Evolutionary conservation across 805 yeast species (phyloP).

Genomic region (Kuraishia ogatae): DNA sequence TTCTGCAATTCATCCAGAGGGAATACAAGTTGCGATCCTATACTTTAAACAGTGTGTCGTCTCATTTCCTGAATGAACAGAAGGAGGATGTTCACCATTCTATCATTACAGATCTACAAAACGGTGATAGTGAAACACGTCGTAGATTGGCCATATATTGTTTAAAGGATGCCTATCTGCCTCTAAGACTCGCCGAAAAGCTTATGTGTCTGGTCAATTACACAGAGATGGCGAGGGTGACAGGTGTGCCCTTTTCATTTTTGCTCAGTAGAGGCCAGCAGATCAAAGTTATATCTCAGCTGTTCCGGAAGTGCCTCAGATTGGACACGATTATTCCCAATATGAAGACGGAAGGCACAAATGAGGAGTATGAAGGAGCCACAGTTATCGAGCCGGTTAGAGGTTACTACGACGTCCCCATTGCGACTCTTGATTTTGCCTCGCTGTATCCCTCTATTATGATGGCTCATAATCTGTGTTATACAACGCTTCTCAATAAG

Average conservation of each 20-base stretch:
- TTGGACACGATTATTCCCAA: constrained; percentile 88
- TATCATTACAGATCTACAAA: constrained; percentile 88
- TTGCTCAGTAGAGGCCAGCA: constrained; percentile 92
- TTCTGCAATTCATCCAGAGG: constrained; percentile 86
- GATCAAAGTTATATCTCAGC: constrained; percentile 92
- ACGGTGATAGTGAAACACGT: constrained; percentile 88
- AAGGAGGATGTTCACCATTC: constrained; percentile 98
- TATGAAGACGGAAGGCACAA: constrained; percentile 68
- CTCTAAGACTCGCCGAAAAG: constrained; percentile 80
- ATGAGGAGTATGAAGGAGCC: constrained; percentile 98
- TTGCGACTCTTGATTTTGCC: constrained; percentile 96
- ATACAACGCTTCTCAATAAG: constrained; percentile 75
- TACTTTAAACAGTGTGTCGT: constrained; percentile 90
- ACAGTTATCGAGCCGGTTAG: constrained; percentile 95
- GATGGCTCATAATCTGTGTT: constrained; percentile 98
- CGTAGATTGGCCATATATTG: constrained; percentile 95
- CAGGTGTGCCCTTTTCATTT: constrained; percentile 95
- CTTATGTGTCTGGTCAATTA: constrained; percentile 94
- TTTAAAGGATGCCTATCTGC: constrained; percentile 91
- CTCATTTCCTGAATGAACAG: constrained; percentile 89
- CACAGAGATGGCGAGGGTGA: constrained; percentile 99
- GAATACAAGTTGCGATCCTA: constrained; percentile 93
- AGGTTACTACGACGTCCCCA: constrained; percentile 95
- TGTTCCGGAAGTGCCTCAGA: constrained; percentile 85
- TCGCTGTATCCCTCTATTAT: constrained; percentile 95